Evolutionary conservation across 2,329 filamentous ascomycete genomes (phyloP).

Genomic region (Claviceps quebecensis): DNA sequence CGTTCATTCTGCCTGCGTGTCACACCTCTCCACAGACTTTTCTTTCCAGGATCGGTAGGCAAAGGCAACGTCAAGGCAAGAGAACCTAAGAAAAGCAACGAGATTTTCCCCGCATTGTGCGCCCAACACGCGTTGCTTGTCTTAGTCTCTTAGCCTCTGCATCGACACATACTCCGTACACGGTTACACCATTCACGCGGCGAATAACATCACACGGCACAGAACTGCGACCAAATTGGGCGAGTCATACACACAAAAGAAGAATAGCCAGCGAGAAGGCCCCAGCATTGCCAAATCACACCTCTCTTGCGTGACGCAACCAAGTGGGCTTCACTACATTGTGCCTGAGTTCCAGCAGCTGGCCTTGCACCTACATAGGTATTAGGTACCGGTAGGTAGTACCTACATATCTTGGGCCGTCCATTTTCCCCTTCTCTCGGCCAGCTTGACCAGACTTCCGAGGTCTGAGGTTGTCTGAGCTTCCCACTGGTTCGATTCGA

Average conservation of each 20-base stretch:
- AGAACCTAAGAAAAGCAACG: neutral
- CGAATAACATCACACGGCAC: neutral
- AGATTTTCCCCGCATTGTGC: conserved; percentile 4
- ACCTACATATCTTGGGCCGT: neutral
- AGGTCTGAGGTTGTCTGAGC: neutral
- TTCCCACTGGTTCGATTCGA: neutral
- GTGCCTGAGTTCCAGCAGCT: neutral
- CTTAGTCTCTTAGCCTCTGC: neutral
- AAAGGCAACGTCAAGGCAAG: neutral
- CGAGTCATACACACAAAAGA: neutral
- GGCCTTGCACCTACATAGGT: neutral
- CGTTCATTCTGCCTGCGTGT: neutral
- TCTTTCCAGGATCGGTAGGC: neutral
- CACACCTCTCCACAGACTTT: neutral
- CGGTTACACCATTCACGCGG: neutral
- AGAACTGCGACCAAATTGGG: neutral
- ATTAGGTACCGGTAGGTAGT: no score
- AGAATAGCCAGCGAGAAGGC: neutral
- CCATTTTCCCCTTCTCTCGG: neutral
- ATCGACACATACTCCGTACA: neutral
- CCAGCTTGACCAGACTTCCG: neutral
- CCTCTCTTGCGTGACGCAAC: neutral
- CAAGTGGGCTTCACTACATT: neutral
- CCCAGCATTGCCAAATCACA: conserved; percentile 3
- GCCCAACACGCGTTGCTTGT: conserved; percentile 1